Base-by-base conservation (phyloP, 352 stramenopile genomes). In the Pythium rishiriense region DNA sequence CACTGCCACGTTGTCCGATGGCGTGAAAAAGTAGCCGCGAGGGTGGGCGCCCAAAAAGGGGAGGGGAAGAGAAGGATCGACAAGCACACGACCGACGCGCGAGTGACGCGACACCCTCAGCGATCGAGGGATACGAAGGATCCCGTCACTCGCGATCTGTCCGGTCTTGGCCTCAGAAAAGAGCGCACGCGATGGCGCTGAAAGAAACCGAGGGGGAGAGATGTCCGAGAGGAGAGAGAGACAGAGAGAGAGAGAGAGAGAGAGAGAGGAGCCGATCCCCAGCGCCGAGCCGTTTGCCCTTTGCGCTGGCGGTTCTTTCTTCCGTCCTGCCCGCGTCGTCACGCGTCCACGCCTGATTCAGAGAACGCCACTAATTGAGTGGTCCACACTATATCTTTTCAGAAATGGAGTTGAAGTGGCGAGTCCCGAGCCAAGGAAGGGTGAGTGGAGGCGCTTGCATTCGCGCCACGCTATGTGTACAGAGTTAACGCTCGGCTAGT, bases 401-500 rank as follows among this genome's bases (percentile, higher is more conserved):
- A 4, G 14, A 28, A 53, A 4, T 17, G 10, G 19, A 29, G 53
- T 61, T 61, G 53, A 61, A 61, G 53, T 51, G 52, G n/a, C 37
- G 12, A 17, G 37, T 4, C 14, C 10, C 2, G 37, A n/a, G 8
- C 37, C 14, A 43, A 43, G 11, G 37, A 5, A 43, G 33, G 11
- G 11, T 43, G 37, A 17, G 15, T 42, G 35, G 12, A 50, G 25
- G 33, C 39, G 52, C 52, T 49, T 35, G 37, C 39, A 29, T 51
- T 54, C 46, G 31, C 47, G 35, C 46, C 25, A n/a, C 57, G 57
- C 24, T 64, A 64, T 57, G 57, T 64, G 47, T 64, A 64, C 57
- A 64, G 24, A 57, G 47, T 64, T 63, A 47, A 22, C 19, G 22
- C 49, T 56, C 35, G 50, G 50, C 50, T 46, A 22, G 4, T 50